phyloP scores from a whole-genome alignment of 1,284 basidiomycete genomes.

The Jaminaea rosea region DNA sequence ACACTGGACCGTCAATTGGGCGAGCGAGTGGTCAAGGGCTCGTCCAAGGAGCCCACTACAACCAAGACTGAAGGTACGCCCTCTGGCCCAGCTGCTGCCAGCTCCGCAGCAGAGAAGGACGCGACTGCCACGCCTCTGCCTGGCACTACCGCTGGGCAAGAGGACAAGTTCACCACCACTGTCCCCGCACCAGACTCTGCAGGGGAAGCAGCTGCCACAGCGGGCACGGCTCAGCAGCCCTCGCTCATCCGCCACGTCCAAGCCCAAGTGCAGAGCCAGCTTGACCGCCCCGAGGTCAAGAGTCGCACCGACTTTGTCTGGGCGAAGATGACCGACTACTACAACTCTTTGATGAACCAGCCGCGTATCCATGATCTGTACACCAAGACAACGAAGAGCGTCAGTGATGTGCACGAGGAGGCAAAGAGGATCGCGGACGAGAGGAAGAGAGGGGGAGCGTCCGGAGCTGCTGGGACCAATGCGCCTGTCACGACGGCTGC shows the following conservation, averaged over 20 bases:
- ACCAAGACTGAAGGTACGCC: conserved; percentile 25
- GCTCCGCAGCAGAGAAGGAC: conserved; percentile 18
- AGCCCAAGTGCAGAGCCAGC: conserved; percentile 20
- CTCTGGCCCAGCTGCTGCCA: conserved; percentile 20
- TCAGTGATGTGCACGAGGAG: conserved; percentile 75
- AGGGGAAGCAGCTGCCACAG: conserved; percentile 7
- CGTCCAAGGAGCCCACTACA: conserved; percentile 9
- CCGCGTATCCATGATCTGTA: conserved; percentile 57
- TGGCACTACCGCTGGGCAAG: background rate
- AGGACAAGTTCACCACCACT: conserved; percentile 12
- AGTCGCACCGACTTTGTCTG: conserved; percentile 27
- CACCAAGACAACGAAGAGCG: conserved; percentile 68
- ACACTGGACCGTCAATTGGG: conserved; percentile 31
- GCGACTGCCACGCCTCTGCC: conserved; percentile 13
- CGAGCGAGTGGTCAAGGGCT: conserved; percentile 16
- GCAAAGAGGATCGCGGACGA: conserved; percentile 63
- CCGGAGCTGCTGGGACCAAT: conserved; percentile 21
- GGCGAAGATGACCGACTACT: conserved; percentile 36
- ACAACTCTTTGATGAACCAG: conserved; percentile 32
- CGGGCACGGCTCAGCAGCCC: conserved; percentile 12
- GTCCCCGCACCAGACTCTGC: conserved; percentile 15
- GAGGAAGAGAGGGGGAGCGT: conserved; percentile 51
- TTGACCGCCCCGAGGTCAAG: conserved; percentile 33
- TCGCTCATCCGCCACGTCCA: conserved; percentile 23
- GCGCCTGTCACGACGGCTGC: conserved; percentile 7